Evolutionary conservation across 495 filamentous ascomycete species (phyloP), one percentile per base, ranked within the genome.

Genomic region (Neurospora sublineolata): DNA sequence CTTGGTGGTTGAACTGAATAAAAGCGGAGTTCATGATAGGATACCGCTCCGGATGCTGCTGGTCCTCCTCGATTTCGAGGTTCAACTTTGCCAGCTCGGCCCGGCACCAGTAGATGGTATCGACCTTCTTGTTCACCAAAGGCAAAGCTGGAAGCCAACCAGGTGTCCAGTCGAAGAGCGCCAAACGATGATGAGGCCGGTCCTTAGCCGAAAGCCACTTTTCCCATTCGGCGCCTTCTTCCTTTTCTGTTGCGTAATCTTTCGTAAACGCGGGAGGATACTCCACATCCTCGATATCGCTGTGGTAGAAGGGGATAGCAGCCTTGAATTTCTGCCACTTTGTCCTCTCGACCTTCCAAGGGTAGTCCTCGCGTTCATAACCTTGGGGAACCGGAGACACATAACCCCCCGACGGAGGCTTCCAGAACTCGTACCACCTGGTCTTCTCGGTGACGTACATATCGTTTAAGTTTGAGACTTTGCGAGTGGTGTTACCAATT

Each of bases 21-120:
- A 99, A 99, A 16, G 95, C 95, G 14, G 96, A 97, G 76, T 94
- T 97, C 94, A 99, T 97, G 70, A 94, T 83, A 3, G 95, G 96
- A 73, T 92, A 99, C 37, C 89, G 89, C 75, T 97, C 94, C 0
- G 91, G 92, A 39, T 93, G 85, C 74, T 90, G 84, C 76, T 99
- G 96, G 76, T 98, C 96, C 39, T 90, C 82, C 78, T 97, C 94
- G 69, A 99, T 97, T 81, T 98, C 96, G 69, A 94, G 70, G 76
- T 98, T 99, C 36, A 98, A 83, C 23, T 91, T 89, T 46, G 96
- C 94, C 20, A 99, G 80, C 79, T 97, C 93, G 74, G 89, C 89
- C 23, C 95, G 91, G 77, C 93, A 96, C 80, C 92, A 91, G 77
- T 97, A 92, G 74, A 99, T 97, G 2, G 91, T 96, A 79, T 99